These are phyloP conservation scores for Orbilia ellipsospora DNA, from an alignment of 2,329 filamentous ascomycete species.

Conservation along the genomic window DNA sequence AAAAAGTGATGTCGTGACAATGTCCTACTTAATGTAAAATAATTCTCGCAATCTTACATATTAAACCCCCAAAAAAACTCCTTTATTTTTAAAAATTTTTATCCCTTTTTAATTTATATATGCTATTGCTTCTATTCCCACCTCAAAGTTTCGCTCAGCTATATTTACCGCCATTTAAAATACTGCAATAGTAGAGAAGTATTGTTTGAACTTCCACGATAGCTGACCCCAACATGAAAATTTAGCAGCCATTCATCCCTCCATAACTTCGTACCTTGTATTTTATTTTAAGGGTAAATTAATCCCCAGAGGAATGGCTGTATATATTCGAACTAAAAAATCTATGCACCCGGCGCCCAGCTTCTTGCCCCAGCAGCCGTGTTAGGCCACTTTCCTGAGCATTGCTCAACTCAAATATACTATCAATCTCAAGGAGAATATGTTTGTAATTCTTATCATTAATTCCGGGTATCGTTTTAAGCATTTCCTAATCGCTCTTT, in stretches of 20 bases:
- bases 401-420: constrained; percentile 84
- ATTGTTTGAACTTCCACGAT: too few species aligned
- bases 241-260: too few species aligned
- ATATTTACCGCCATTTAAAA: too few species aligned
- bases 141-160: too few species aligned
- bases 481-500: constrained; percentile 75
- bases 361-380: constrained; percentile 79
- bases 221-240: too few species aligned
- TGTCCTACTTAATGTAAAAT: neutral
- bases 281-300: too few species aligned
- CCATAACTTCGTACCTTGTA: too few species aligned
- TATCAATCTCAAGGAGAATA: constrained; percentile 78
- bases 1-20: neutral
- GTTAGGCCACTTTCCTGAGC: constrained; percentile 79
- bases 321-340: constrained; percentile 75
- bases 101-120: neutral
- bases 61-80: neutral
- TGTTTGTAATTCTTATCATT: constrained; percentile 80
- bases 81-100: neutral
- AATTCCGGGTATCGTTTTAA: constrained; percentile 84
- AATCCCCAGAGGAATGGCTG: constrained; percentile 59
- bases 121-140: neutral
- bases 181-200: too few species aligned
- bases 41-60: neutral
- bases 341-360: constrained; percentile 77